Base-by-base conservation (phyloP, 495 filamentous ascomycete species). In the Aspergillus nanangensis region DNA sequence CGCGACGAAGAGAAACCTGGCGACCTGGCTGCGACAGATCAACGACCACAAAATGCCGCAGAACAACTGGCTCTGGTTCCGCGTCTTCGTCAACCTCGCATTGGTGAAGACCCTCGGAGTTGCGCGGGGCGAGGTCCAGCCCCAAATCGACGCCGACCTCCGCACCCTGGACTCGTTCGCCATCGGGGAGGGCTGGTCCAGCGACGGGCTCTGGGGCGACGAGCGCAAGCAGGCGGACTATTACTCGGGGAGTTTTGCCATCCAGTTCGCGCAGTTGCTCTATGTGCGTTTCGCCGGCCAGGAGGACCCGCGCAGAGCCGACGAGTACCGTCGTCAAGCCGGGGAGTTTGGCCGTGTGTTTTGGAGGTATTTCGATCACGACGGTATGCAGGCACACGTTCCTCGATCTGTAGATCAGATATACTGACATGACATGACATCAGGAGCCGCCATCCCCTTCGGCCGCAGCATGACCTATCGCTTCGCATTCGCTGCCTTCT, bases 401-500 rank as follows among this genome's bases (percentile, higher is more conserved):
- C 13, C 7, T 31, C 13, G 27, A 8, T 31, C 13, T 31, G 13
- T 31, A 7, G 8, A 31, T 13, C 27, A 13, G 27, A 7, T 31
- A 31, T 13, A 7, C 27, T 31, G 27, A 31, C 8, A 31, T 8
- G 8, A 8, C 7, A 31, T 7, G 27, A 8, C 27, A 17, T 0
- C 18, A 50, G 47, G 47, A 2, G 33, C 52, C 14, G 56, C 52
- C 5, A 83, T 86, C 41, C 84, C 86, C 13, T 90, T 88, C 50
- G 84, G 86, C 20, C 73, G 85, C 5, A 82, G 76, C 31, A 75
- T 87, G n/a, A 84, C 81, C 4, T 90, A 90, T 63, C 72, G 84
- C 21, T 87, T 87, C 59, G 83, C 84, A 15, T 87, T 87, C 76
- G 80, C 80, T 1, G 82, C 76, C 5, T 90, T 88, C 65, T 90